Evolutionary conservation across 257 asterid genomes (phyloP).

Genomic region (Solanum tarapatanum): DNA sequence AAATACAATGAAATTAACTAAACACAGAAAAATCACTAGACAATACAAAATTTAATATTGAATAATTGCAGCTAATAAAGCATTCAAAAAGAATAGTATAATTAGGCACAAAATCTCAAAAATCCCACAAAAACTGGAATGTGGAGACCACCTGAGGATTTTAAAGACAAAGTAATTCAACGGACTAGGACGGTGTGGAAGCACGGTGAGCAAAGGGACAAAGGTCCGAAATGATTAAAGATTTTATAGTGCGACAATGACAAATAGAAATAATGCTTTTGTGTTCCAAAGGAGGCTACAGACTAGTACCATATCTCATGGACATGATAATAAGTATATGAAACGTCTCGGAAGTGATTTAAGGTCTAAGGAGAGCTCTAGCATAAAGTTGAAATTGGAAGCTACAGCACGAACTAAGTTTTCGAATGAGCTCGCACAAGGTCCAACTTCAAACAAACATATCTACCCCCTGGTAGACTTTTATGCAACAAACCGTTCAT

Average conservation of each 20-base stretch:
- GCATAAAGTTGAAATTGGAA: background rate
- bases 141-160: background rate
- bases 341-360: background rate
- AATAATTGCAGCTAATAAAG: background rate
- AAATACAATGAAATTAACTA: background rate
- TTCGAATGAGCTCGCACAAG: background rate
- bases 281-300: background rate
- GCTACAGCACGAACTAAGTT: background rate
- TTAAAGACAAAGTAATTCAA: background rate
- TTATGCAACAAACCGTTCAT: background rate
- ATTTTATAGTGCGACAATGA: background rate
- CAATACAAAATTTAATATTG: background rate
- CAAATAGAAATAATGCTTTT: background rate
- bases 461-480: background rate
- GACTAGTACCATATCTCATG: background rate
- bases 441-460: background rate
- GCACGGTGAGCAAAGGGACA: background rate
- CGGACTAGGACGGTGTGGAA: background rate
- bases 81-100: background rate
- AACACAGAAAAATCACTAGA: background rate
- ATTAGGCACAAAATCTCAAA: background rate
- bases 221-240: background rate
- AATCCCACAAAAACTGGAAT: background rate
- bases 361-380: background rate
- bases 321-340: background rate